phyloP scores from a whole-genome alignment of 2,329 filamentous ascomycete species.

The Fusarium xyrophilum region DNA sequence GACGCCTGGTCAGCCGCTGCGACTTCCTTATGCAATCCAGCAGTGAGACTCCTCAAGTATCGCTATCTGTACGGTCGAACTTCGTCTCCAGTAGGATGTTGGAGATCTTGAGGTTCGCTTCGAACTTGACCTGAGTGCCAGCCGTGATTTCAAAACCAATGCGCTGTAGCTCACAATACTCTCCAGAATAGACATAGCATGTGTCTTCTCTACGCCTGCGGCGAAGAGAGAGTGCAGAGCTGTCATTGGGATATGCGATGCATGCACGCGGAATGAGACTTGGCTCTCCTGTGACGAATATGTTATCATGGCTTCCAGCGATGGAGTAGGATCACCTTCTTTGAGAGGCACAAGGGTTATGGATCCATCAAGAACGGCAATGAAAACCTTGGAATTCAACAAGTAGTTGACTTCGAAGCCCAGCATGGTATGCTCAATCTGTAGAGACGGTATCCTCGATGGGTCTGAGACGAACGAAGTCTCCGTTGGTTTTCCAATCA shows the following conservation, averaged over 20 bases:
- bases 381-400: accelerated
- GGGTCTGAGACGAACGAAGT: accelerated
- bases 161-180: neutral
- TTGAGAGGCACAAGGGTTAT: accelerated
- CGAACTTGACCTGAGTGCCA: accelerated
- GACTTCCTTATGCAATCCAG: accelerated
- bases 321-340: accelerated
- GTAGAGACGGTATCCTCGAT: neutral
- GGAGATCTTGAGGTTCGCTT: accelerated
- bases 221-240: neutral
- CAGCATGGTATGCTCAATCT: accelerated
- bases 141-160: accelerated
- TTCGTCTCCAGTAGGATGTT: accelerated
- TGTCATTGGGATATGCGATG: neutral
- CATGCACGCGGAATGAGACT: accelerated
- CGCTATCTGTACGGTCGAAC: accelerated
- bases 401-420: neutral
- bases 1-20: accelerated
- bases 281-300: neutral
- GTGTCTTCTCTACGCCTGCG: accelerated
- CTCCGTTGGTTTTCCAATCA: accelerated
- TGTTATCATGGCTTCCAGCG: accelerated
- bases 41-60: accelerated
- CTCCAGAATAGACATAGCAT: accelerated
- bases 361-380: accelerated